A percentile compares a stretch with the other conserved stretches of the same genome.
phyloP scores from a whole-genome alignment of 768 basidiomycete species.

The Panellus pusillus region DNA sequence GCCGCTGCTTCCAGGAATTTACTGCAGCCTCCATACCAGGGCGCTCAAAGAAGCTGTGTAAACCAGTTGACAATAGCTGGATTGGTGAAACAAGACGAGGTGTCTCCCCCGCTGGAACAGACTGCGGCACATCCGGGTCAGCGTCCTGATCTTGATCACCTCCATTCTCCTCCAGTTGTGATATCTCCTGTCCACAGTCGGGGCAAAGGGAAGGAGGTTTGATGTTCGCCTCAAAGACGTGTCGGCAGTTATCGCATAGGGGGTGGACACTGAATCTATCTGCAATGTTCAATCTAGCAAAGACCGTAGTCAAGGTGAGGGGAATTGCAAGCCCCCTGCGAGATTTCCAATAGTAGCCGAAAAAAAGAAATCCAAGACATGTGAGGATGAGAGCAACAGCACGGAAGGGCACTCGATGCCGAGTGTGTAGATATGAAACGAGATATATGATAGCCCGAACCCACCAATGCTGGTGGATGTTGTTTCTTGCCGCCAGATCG shows the following conservation, averaged over 20 bases:
- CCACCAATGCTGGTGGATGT: not conserved
- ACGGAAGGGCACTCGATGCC: not conserved
- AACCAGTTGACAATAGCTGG: slow-evolving; percentile 10
- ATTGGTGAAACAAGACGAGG: slow-evolving; percentile 18
- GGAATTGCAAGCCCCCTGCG: not conserved
- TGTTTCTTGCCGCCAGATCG: too few species aligned
- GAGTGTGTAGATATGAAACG: not conserved
- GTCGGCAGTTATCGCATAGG: not conserved
- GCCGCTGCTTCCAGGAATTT: slow-evolving; percentile 13
- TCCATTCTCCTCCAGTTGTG: not conserved
- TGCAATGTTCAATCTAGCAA: not conserved
- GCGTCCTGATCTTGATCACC: too few species aligned
- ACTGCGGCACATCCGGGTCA: too few species aligned
- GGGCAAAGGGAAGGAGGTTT: not conserved
- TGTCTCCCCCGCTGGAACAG: too few species aligned
- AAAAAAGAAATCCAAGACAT: not conserved
- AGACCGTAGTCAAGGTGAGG: not conserved
- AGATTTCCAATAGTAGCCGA: not conserved
- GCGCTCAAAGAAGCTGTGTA: slow-evolving; percentile 13
- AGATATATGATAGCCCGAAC: not conserved
- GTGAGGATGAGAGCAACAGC: not conserved
- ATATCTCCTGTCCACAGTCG: not conserved
- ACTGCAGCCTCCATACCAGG: slow-evolving; percentile 11
- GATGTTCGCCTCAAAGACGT: not conserved
- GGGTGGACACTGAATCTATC: not conserved